phyloP scores from a whole-genome alignment of 441 rosid genomes.

The Francoa sonchifolia region DNA sequence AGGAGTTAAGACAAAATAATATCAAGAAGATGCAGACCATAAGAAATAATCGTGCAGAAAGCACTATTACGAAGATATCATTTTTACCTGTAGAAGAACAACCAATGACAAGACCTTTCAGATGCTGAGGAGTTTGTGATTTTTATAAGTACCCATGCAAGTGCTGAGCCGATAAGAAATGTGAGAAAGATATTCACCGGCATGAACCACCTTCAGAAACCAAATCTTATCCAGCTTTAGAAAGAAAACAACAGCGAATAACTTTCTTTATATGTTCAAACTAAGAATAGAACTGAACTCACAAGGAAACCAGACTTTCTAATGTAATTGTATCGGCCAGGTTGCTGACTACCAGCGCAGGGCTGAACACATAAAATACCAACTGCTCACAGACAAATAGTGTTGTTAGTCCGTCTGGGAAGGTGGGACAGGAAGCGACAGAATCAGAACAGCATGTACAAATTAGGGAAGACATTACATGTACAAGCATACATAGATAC shows the following conservation, averaged over 20 bases:
- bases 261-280: not conserved
- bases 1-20: too few species aligned
- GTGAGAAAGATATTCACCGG: constrained; percentile 19
- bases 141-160: constrained; percentile 14
- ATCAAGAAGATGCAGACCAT: too few species aligned
- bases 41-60: not conserved
- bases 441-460: not conserved
- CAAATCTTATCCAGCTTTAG: not conserved
- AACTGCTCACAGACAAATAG: constrained; percentile 7
- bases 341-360: constrained; percentile 15
- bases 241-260: not conserved
- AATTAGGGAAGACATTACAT: too few species aligned
- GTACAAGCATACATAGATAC: not conserved
- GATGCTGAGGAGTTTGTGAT: constrained; percentile 16
- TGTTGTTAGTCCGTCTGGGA: too few species aligned
- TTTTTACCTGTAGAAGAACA: constrained; percentile 20
- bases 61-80: not conserved
- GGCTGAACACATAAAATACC: constrained; percentile 17
- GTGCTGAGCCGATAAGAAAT: constrained; percentile 15
- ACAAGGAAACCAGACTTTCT: constrained; percentile 13
- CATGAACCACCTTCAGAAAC: constrained; percentile 21
- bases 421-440: too few species aligned
- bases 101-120: constrained; percentile 18
- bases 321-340: constrained; percentile 17
- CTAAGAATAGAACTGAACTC: constrained; percentile 4